These are phyloP conservation scores for Sporothrix variecibatus DNA, from an alignment of 2,329 filamentous ascomycete species.

Conservation along the genomic window DNA sequence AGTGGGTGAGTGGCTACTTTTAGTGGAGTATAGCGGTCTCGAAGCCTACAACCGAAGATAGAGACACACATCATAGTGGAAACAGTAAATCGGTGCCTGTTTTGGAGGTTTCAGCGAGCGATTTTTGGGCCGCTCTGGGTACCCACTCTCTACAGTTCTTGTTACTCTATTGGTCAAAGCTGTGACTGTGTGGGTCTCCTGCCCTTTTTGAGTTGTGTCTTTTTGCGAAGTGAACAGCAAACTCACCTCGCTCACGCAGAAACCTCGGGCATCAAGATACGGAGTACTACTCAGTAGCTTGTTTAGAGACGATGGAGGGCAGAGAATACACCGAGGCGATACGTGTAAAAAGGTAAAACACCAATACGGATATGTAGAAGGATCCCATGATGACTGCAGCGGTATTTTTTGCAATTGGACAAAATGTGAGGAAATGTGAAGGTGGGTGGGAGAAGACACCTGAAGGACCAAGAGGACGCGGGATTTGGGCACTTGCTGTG, in stretches of 20 bases:
- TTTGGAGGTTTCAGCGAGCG: constrained; percentile 13
- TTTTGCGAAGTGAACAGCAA: neutral
- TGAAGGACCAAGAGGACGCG: neutral
- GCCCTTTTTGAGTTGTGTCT: neutral
- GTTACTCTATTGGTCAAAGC: constrained; percentile 9
- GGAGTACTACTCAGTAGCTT: neutral
- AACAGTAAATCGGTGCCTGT: constrained; percentile 2
- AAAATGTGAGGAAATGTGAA: too few species aligned
- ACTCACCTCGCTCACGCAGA: too few species aligned
- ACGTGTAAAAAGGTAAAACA: neutral
- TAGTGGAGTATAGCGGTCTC: constrained; percentile 5
- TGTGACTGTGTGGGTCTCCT: neutral
- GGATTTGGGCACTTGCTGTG: neutral
- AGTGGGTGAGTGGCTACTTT: constrained; percentile 1
- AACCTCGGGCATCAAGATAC: neutral
- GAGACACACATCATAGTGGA: neutral
- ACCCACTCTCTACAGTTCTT: neutral
- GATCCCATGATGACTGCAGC: neutral
- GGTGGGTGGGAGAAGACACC: neutral
- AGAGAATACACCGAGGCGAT: neutral
- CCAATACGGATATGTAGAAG: neutral
- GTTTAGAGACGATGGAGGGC: neutral
- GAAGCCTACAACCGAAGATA: neutral
- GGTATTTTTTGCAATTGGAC: neutral
- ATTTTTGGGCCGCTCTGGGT: neutral